These are phyloP conservation scores for Aspergillus arachidicola DNA, from an alignment of 2,329 filamentous ascomycete genomes.

Conservation along the genomic window DNA sequence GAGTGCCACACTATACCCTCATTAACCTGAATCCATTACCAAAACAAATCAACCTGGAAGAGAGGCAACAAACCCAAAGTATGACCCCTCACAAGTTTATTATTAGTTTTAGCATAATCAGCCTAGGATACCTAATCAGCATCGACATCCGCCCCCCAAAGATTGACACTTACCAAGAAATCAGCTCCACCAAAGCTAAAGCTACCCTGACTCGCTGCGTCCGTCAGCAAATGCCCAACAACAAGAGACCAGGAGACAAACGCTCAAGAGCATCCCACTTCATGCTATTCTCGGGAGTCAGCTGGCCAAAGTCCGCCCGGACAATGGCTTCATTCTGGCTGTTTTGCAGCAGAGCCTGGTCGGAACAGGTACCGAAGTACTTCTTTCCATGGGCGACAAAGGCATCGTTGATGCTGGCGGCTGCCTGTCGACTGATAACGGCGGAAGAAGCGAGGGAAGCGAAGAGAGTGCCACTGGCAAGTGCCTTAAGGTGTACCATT, in stretches of 20 bases:
- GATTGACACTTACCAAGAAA: constrained; percentile 44
- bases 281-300: constrained; percentile 66
- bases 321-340: constrained; percentile 64
- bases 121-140: constrained; percentile 50
- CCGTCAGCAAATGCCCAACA: neutral
- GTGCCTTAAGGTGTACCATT: neutral
- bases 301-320: constrained; percentile 63
- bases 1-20: constrained; percentile 39
- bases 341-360: constrained; percentile 57
- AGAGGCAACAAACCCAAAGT: constrained; percentile 45
- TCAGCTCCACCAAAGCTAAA: constrained; percentile 63
- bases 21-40: neutral
- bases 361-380: constrained; percentile 64
- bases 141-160: constrained; percentile 65
- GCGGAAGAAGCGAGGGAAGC: neutral
- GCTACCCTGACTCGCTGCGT: constrained; percentile 44
- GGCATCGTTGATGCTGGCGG: constrained; percentile 52
- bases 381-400: constrained; percentile 66
- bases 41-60: too few species aligned
- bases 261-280: constrained; percentile 67
- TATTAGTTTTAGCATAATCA: constrained; percentile 40
- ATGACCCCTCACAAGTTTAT: constrained; percentile 62
- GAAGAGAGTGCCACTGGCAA: neutral
- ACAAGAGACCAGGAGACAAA: constrained; percentile 10
- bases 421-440: constrained; percentile 15